Evolutionary conservation across 1,284 basidiomycete species (phyloP).

Genomic region (Puccinia novopanici): DNA sequence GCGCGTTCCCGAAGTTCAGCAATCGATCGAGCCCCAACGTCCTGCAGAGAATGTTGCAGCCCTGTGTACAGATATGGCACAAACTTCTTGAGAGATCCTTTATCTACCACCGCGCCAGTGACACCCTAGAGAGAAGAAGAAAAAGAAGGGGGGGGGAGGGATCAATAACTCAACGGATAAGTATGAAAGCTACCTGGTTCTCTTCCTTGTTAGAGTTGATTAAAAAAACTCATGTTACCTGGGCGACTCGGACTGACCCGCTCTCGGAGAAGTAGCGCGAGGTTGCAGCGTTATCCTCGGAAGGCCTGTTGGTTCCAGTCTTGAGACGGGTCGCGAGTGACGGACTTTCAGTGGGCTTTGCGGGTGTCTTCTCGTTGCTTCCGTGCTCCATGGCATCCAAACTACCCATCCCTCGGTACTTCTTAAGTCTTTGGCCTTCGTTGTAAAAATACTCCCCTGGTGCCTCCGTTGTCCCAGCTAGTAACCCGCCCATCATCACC

Average conservation of each 20-base stretch:
- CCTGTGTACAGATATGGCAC: constrained; percentile 89
- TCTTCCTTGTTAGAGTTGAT: background rate
- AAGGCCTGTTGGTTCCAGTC: constrained; percentile 58
- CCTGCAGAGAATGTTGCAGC: constrained; percentile 93
- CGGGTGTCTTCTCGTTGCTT: constrained; percentile 66
- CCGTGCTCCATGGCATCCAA: constrained; percentile 85
- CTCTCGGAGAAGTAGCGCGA: constrained; percentile 95
- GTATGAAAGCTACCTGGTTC: background rate
- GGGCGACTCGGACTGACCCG: constrained; percentile 92
- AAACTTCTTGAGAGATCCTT: constrained; percentile 83
- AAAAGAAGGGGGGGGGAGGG: background rate
- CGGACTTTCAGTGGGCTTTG: constrained; percentile 33
- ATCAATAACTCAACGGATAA: background rate
- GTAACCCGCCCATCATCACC: constrained; percentile 97
- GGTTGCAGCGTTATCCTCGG: constrained; percentile 87
- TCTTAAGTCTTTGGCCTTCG: constrained; percentile 96
- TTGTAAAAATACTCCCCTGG: constrained; percentile 95
- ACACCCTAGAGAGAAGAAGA: constrained; percentile 67
- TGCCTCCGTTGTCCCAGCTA: constrained; percentile 94
- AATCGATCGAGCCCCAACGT: constrained; percentile 78
- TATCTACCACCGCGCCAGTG: constrained; percentile 93
- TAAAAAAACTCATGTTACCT: constrained; percentile 58
- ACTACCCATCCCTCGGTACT: constrained; percentile 97
- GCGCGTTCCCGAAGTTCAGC: constrained; percentile 69
- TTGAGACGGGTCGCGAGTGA: constrained; percentile 19